A percentile compares a stretch with the other conserved stretches of the same genome.
Conservation (phyloP, 768 basidiomycete species). For the Coprinopsis sp. region DNA sequence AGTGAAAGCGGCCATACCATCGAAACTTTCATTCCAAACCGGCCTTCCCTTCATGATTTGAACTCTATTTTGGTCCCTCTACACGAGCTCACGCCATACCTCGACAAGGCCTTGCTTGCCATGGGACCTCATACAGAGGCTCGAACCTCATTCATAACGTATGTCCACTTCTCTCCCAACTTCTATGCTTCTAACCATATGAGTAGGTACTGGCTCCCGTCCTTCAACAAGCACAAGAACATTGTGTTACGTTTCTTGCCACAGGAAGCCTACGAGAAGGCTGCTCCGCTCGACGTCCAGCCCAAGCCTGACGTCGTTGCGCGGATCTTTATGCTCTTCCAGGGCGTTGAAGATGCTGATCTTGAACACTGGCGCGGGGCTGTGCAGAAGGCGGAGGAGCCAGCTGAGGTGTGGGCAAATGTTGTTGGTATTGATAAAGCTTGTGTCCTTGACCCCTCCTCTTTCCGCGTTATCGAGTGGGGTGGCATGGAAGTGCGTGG, state of each 20-base stretch:
- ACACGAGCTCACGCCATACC: slow-evolving; percentile 27
- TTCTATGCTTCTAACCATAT: neutral
- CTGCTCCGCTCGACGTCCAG: slow-evolving; percentile 31
- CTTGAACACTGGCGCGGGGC: slow-evolving; percentile 24
- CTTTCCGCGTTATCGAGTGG: no score
- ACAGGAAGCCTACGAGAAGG: slow-evolving; percentile 35
- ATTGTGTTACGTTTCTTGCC: slow-evolving; percentile 42
- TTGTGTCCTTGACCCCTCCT: slow-evolving; percentile 16
- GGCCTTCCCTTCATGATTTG: slow-evolving; percentile 11
- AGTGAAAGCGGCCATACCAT: no score
- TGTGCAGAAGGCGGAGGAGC: slow-evolving; percentile 12
- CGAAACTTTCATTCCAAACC: slow-evolving; percentile 4
- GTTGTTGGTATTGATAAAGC: slow-evolving; percentile 31
- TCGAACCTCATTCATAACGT: slow-evolving; percentile 44
- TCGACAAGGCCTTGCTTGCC: slow-evolving; percentile 36
- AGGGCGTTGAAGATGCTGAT: slow-evolving; percentile 25
- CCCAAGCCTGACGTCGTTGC: slow-evolving; percentile 41
- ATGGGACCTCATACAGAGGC: slow-evolving; percentile 39
- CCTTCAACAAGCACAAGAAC: slow-evolving; percentile 32
- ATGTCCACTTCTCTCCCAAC: slow-evolving; percentile 6
- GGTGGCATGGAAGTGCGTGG: neutral
- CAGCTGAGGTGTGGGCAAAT: slow-evolving; percentile 24
- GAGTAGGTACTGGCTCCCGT: slow-evolving; percentile 43
- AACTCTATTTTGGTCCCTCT: slow-evolving; percentile 28
- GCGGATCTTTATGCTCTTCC: slow-evolving; percentile 45